A percentile compares a stretch with the other conserved stretches of the same genome.
These are phyloP conservation scores for Candida tropicalis DNA, from an alignment of 1,139 yeast genomes.

Conservation along the genomic window DNA sequence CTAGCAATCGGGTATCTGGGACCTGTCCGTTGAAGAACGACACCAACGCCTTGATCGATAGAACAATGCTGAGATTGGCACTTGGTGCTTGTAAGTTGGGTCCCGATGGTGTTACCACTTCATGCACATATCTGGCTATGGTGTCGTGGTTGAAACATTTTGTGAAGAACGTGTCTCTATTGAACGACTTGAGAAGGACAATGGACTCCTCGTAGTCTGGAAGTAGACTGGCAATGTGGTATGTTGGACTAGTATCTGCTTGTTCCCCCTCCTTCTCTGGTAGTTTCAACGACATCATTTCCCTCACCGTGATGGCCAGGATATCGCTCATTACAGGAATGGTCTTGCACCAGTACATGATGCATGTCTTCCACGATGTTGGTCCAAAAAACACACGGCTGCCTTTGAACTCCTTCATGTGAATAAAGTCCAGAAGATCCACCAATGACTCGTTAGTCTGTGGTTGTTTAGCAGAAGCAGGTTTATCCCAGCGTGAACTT, in stretches of 20 bases:
- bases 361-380: not conserved
- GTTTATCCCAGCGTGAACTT: not conserved
- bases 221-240: not conserved
- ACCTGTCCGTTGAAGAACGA: not conserved
- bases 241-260: not conserved
- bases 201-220: not conserved
- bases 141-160: not conserved
- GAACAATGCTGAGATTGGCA: not conserved
- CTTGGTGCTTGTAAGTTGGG: not conserved
- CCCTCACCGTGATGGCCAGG: not conserved
- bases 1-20: not conserved
- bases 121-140: not conserved
- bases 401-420: not conserved
- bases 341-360: not conserved
- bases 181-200: not conserved
- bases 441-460: not conserved
- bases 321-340: not conserved
- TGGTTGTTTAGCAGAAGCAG: not conserved
- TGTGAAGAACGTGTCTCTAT: not conserved
- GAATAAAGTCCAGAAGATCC: not conserved
- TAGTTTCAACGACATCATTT: not conserved
- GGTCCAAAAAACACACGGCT: slow-evolving; percentile 2
- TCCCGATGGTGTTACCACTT: not conserved
- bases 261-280: not conserved
- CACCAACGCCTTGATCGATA: not conserved